A percentile compares a stretch with the other conserved stretches of the same genome.
Conservation (phyloP, 2,329 filamentous ascomycete species). For the Paraconiothyrium brasiliense region DNA sequence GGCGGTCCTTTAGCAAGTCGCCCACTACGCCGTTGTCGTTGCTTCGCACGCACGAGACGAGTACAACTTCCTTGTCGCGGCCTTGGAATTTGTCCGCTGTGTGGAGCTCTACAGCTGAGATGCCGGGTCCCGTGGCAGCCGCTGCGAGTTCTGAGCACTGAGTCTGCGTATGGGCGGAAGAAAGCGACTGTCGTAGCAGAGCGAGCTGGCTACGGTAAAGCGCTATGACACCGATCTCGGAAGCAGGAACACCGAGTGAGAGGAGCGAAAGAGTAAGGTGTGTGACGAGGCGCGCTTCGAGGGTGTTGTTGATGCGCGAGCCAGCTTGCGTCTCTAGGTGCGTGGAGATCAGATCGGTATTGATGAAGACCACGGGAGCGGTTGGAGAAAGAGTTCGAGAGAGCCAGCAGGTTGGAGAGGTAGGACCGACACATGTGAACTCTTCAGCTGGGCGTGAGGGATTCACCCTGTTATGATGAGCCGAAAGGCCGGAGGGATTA, state of each 20-base stretch:
- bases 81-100: conserved; percentile 98
- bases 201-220: conserved; percentile 94
- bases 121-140: conserved; percentile 22
- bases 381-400: conserved; percentile 73
- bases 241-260: conserved; percentile 74
- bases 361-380: conserved; percentile 83
- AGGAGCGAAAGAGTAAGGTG: conserved; percentile 85
- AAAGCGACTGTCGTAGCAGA: conserved; percentile 77
- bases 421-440: conserved; percentile 61
- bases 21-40: conserved; percentile 87
- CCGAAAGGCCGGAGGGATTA: conserved; percentile 45
- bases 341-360: conserved; percentile 79
- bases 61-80: conserved; percentile 90
- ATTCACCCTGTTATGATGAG: conserved; percentile 43
- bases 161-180: conserved; percentile 57
- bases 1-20: conserved; percentile 89
- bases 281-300: conserved; percentile 79
- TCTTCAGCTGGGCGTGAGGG: conserved; percentile 19
- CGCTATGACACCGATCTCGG: conserved; percentile 92
- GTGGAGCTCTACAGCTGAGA: conserved; percentile 81
- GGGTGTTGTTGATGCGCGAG: conserved; percentile 85
- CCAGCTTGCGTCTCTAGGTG: conserved; percentile 74
- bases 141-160: conserved; percentile 55
- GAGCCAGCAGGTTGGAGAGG: conserved; percentile 74
- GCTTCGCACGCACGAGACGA: conserved; percentile 86